These are phyloP conservation scores for Colletotrichum costaricense DNA, from an alignment of 2,329 filamentous ascomycete species.

Conservation along the genomic window DNA sequence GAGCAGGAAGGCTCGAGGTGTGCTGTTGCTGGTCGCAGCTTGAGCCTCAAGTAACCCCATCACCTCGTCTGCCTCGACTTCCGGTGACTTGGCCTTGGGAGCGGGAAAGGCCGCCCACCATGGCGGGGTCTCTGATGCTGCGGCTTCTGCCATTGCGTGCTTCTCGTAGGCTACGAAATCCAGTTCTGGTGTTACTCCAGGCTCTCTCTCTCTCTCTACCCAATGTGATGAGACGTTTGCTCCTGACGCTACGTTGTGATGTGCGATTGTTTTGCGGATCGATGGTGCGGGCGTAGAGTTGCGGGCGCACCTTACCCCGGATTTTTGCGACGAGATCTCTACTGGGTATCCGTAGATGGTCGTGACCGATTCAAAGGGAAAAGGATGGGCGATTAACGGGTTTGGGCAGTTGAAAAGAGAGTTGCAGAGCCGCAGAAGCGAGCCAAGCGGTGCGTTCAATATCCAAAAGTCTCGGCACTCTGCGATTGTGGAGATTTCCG, in stretches of 20 bases:
- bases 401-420: neutral
- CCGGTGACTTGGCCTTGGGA: slow-evolving; percentile 50
- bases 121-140: slow-evolving; percentile 34
- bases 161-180: neutral
- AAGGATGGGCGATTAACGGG: neutral
- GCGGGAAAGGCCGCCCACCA: slow-evolving; percentile 58
- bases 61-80: slow-evolving; percentile 53
- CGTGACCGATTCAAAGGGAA: neutral
- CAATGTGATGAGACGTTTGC: neutral
- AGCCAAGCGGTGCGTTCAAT: slow-evolving; percentile 3
- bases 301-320: slow-evolving; percentile 31
- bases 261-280: neutral
- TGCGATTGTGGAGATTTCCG: slow-evolving; percentile 23
- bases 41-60: slow-evolving; percentile 53
- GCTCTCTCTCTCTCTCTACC: neutral
- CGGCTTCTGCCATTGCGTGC: slow-evolving; percentile 19
- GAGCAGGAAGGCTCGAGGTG: slow-evolving; percentile 53
- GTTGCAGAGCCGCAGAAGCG: slow-evolving; percentile 12
- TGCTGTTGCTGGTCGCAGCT: slow-evolving; percentile 42
- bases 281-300: slow-evolving; percentile 25
- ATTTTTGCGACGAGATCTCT: neutral
- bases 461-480: slow-evolving; percentile 14
- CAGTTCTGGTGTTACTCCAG: neutral
- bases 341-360: neutral
- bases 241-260: neutral